Evolutionary conservation across 805 yeast species (phyloP), one percentile per base, ranked within the genome.

Genomic region (Maudiozyma turicensis): DNA sequence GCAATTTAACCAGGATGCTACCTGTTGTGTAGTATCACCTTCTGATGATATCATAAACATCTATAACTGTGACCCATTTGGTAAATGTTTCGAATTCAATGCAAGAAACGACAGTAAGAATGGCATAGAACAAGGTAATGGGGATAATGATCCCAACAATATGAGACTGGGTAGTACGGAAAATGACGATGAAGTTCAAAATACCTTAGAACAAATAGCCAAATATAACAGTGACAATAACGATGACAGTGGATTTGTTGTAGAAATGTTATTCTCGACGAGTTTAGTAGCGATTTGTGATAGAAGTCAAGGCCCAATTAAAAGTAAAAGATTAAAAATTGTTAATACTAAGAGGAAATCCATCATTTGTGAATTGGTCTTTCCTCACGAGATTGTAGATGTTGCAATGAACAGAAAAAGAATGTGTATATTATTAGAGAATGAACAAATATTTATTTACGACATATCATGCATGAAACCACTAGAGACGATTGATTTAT

Each of bases 201-300:
- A 20, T 20, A 20, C 26, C 40, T 15, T 11, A 14, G 37, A n/a
- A n/a, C 37, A 11, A 34, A 34, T n/a, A 8, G 43, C 34, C 3
- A 43, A 28, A 10, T n/a, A 46, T 9, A 28, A 32, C 29, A 14
- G 32, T 5, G 40, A 14, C 14, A 31, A 32, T 39, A 48, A 40
- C 34, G 42, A 34, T 7, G 29, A 15, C 8, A 42, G 38, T 10
- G 51, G 52, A 29, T 52, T 60, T 30, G 75, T 86, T 1, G 81
- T 88, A 9, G 96, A 89, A 62, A 90, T 93, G 97, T 76, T 91
- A 29, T 91, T 89, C 60, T 76, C 89, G 41, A 88, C 98, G 0
- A 84, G 95, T 6, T 72, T 91, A 38, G 77, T 93, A 28, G 96
- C 95, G 0, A 70, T 87, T 6, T 95, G 87, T 2, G 91, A 89